phyloP scores from a whole-genome alignment of 2,329 filamentous ascomycete genomes.

The Trichoderma semiorbis region DNA sequence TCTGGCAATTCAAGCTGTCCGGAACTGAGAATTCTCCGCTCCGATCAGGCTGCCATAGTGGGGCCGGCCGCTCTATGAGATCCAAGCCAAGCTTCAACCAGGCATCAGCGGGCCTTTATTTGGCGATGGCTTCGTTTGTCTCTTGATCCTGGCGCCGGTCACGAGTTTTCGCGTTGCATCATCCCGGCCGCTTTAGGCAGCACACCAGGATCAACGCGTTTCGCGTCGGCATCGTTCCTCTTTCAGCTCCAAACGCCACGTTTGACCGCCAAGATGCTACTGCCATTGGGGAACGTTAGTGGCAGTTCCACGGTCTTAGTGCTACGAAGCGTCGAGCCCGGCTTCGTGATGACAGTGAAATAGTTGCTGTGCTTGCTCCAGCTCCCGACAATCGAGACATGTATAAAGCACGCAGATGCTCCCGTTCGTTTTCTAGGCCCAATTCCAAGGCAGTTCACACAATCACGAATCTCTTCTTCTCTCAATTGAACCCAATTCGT shows the following conservation, averaged over 20 bases:
- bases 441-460: background rate
- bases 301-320: background rate
- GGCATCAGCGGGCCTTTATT: background rate
- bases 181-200: slow-evolving; percentile 16
- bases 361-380: background rate
- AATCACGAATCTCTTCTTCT: background rate
- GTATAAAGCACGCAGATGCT: background rate
- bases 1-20: background rate
- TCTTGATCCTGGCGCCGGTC: background rate
- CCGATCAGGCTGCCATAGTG: slow-evolving; percentile 5
- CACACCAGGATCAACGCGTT: slow-evolving; percentile 16
- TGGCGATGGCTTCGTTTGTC: background rate
- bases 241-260: slow-evolving; percentile 11
- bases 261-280: background rate
- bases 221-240: slow-evolving; percentile 1
- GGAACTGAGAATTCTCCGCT: slow-evolving; percentile 2
- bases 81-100: background rate
- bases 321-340: background rate
- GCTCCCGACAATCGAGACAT: background rate
- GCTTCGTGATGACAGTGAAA: background rate
- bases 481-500: background rate
- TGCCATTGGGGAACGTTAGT: background rate
- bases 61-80: background rate
- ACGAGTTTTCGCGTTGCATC: slow-evolving; percentile 16
- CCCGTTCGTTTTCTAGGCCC: background rate